Evolutionary conservation across 2,329 filamentous ascomycete genomes (phyloP).

Genomic region (Penicillium sp.): DNA sequence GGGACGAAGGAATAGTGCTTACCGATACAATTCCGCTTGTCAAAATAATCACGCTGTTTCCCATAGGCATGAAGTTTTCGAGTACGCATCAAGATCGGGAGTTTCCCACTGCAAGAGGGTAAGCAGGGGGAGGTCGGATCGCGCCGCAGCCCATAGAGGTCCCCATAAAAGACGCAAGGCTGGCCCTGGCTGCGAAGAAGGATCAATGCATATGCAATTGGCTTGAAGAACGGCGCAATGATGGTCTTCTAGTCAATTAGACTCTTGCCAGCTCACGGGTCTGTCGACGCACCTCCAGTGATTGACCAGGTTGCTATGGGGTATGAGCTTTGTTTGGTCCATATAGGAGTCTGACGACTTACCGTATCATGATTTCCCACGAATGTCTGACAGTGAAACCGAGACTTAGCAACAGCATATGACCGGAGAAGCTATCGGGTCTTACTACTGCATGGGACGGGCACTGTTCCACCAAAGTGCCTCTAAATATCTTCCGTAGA

Average conservation of each 20-base stretch:
- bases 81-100: constrained; percentile 58
- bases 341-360: constrained; percentile 4
- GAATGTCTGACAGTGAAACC: constrained; percentile 11
- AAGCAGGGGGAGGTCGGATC: constrained; percentile 39
- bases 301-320: constrained; percentile 7
- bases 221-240: constrained; percentile 63
- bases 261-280: constrained; percentile 47
- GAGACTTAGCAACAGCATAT: constrained; percentile 1
- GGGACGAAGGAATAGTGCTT: background rate
- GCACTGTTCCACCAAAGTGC: constrained; percentile 52
- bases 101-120: constrained; percentile 52
- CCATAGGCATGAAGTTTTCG: constrained; percentile 65
- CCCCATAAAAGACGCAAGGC: constrained; percentile 66
- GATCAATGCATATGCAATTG: constrained; percentile 66
- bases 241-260: constrained; percentile 41
- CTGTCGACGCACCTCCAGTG: constrained; percentile 53
- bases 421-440: background rate
- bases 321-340: background rate
- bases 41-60: constrained; percentile 59
- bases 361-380: constrained; percentile 22
- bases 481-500: constrained; percentile 58
- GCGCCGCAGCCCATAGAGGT: constrained; percentile 58
- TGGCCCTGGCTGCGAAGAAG: constrained; percentile 60
- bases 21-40: constrained; percentile 57
- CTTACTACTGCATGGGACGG: constrained; percentile 48